Base-by-base conservation (phyloP, 371 early-diverging fungal genomes). In the Quaeritorhiza haematococci region DNA sequence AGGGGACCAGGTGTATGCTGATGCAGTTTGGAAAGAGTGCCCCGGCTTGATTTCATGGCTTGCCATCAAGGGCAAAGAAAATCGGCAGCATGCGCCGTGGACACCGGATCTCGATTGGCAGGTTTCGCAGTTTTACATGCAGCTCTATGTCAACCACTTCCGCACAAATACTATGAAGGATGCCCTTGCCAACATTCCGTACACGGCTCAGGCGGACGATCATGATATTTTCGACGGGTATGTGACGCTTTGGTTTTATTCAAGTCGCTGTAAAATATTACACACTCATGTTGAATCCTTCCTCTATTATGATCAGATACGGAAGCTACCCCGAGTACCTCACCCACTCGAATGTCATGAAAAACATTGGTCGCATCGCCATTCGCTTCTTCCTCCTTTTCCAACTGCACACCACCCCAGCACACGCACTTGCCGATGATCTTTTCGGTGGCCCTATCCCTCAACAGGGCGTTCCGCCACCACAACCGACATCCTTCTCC, bases 241-340 rank as follows among this genome's bases (percentile, higher is more conserved):
- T 21, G 89, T 88, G 17, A 84, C 84, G 21, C 89, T 90, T 60
- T 90, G 89, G 2, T 84, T 82, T 35, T 79, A 84, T 24, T 76
- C 87, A 64, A 86, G 85, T 58, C 61, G 73, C n/a, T n/a, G n/a
- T n/a, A n/a, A n/a, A n/a, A n/a, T n/a, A n/a, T n/a, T n/a, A n/a
- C n/a, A n/a, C n/a, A n/a, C n/a, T n/a, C n/a, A n/a, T n/a, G n/a
- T n/a, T n/a, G n/a, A n/a, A n/a, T n/a, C n/a, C n/a, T n/a, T n/a
- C n/a, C n/a, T n/a, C n/a, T n/a, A n/a, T n/a, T n/a, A n/a, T n/a
- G n/a, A n/a, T n/a, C n/a, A n/a, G n/a, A n/a, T n/a, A 49, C 50
- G 92, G 92, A 17, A 84, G 84, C n/a, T 92, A 93, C 66, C 92
- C 92, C 1, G 86, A 84, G 43, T 79, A 84, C 28, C 78, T 90